Conservation (phyloP, 2,329 filamentous ascomycete species). For the Dendrostoma leiphaemia region DNA sequence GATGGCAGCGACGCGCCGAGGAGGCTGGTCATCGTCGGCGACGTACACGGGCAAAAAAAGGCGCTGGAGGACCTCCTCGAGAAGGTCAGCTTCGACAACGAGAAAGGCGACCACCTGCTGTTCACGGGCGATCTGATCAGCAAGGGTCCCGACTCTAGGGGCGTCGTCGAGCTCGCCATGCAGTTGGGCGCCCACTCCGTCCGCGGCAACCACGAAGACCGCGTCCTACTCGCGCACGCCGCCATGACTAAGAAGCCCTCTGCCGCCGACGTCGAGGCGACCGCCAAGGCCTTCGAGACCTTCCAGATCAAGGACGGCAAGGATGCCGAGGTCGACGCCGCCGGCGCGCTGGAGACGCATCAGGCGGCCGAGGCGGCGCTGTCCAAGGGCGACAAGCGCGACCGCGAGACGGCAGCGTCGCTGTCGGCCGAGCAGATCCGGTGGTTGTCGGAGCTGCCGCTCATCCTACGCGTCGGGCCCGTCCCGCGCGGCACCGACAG, state of each 20-base stretch:
- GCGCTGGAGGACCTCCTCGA: slow-evolving; percentile 65
- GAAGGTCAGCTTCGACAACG: slow-evolving; percentile 59
- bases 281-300: slow-evolving; percentile 10
- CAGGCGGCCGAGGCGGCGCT: slow-evolving; percentile 19
- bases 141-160: slow-evolving; percentile 81
- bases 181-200: slow-evolving; percentile 74
- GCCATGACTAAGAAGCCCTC: slow-evolving; percentile 24
- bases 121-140: slow-evolving; percentile 77
- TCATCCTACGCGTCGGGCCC: slow-evolving; percentile 73
- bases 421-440: slow-evolving; percentile 57
- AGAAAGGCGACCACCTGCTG: slow-evolving; percentile 68
- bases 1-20: slow-evolving; percentile 33
- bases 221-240: slow-evolving; percentile 66
- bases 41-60: slow-evolving; percentile 84
- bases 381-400: slow-evolving; percentile 34
- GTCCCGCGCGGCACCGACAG: slow-evolving; percentile 38
- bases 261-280: background rate
- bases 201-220: slow-evolving; percentile 90
- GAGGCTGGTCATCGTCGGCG: slow-evolving; percentile 78
- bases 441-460: slow-evolving; percentile 70
- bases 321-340: background rate
- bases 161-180: slow-evolving; percentile 75
- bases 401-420: slow-evolving; percentile 55
- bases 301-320: slow-evolving; percentile 26
- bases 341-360: slow-evolving; percentile 21